phyloP scores from a whole-genome alignment of 352 stramenopile genomes.

The Phytopythium chamaehyphon region DNA sequence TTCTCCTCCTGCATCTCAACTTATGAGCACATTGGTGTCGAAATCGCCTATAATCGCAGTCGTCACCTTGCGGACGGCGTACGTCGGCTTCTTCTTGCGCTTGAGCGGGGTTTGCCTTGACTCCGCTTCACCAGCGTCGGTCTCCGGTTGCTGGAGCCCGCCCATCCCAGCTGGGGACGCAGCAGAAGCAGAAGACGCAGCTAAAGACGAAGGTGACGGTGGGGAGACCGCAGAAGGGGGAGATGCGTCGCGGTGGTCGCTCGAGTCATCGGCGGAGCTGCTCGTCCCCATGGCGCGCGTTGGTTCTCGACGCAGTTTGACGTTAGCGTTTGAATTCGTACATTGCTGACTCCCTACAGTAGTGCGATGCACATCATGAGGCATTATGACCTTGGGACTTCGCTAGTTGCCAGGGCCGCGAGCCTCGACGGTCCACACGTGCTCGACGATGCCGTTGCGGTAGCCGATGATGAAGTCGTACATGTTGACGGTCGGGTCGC shows the following conservation, averaged over 20 bases:
- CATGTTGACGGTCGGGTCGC: conserved; percentile 73
- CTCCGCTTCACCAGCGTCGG: too few relatives aligned
- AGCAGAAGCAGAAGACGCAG: too few relatives aligned
- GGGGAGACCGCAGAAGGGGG: too few relatives aligned
- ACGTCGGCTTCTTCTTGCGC: conserved; percentile 16
- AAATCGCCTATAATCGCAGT: too few relatives aligned
- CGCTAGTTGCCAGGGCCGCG: conserved; percentile 54
- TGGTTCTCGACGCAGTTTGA: conserved; percentile 1
- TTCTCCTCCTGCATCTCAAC: conserved; percentile 20
- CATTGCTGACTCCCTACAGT: neutral
- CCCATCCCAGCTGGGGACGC: too few relatives aligned
- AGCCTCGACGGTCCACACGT: conserved; percentile 51
- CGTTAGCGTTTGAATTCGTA: neutral
- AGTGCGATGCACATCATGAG: neutral
- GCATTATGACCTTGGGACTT: too few relatives aligned
- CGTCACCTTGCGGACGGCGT: conserved; percentile 18
- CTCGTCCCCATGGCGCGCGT: too few relatives aligned
- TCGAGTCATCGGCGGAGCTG: too few relatives aligned
- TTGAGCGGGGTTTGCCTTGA: neutral
- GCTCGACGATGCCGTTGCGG: conserved; percentile 42
- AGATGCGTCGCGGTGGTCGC: too few relatives aligned
- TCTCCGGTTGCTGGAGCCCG: too few relatives aligned
- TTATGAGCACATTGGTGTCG: too few relatives aligned
- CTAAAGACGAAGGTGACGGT: too few relatives aligned
- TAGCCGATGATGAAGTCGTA: conserved; percentile 72